Percentiles rank a stretch among this genome's conserved stretches.
Evolutionary conservation across 1,139 yeast genomes (phyloP).

Genomic region (Pichia sp.): DNA sequence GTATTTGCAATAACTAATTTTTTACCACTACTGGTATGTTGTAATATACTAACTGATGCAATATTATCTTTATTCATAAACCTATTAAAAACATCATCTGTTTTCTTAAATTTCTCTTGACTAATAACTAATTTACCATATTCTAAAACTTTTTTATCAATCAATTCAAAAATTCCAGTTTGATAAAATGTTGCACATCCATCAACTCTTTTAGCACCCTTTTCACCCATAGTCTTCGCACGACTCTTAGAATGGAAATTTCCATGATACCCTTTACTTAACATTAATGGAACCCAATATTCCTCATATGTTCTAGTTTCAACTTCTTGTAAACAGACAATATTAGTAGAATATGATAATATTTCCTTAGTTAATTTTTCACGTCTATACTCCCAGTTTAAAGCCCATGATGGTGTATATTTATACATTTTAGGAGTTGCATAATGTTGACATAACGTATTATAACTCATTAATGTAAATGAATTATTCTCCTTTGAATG

Average conservation of each 20-base stretch:
- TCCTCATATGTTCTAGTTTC: slow-evolving; percentile 83
- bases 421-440: slow-evolving; percentile 90
- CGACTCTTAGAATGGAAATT: slow-evolving; percentile 83
- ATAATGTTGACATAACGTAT: slow-evolving; percentile 90
- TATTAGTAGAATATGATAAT: slow-evolving; percentile 57
- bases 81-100: slow-evolving; percentile 91
- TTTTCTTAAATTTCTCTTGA: slow-evolving; percentile 82
- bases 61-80: slow-evolving; percentile 95
- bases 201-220: slow-evolving; percentile 84
- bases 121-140: slow-evolving; percentile 85
- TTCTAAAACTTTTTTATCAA: slow-evolving; percentile 72
- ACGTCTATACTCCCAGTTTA: slow-evolving; percentile 89
- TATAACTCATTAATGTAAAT: slow-evolving; percentile 81
- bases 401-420: slow-evolving; percentile 96
- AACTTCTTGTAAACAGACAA: slow-evolving; percentile 91
- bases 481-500: slow-evolving; percentile 26
- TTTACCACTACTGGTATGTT: slow-evolving; percentile 67
- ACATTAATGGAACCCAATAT: slow-evolving; percentile 74
- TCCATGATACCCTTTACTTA: slow-evolving; percentile 72
- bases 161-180: slow-evolving; percentile 57
- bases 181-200: slow-evolving; percentile 94
- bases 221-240: slow-evolving; percentile 83
- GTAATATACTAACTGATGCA: slow-evolving; percentile 75
- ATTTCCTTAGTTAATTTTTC: slow-evolving; percentile 70
- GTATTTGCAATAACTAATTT: slow-evolving; percentile 76